phyloP scores from a whole-genome alignment of 306 rosid genomes.

The Leucaena leucocephala region DNA sequence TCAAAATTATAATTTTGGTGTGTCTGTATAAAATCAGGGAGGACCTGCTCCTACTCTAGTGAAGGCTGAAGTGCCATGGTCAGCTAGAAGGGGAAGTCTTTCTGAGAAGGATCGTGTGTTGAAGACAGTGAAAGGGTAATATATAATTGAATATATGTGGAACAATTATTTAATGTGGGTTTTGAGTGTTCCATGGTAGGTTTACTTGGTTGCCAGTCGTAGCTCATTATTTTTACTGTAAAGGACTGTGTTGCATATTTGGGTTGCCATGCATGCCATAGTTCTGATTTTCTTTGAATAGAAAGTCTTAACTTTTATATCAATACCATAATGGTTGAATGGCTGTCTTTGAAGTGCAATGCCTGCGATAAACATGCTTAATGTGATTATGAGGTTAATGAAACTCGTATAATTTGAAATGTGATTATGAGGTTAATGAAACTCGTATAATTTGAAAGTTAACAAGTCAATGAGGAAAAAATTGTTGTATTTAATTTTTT shows the following conservation, averaged over 20 bases:
- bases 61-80: conserved; percentile 97
- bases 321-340: neutral
- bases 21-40: conserved; percentile 54
- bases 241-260: neutral
- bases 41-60: conserved; percentile 73
- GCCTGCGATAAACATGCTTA: neutral
- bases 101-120: conserved; percentile 91
- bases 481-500: neutral
- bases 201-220: neutral
- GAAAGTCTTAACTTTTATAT: neutral
- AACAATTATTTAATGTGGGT: neutral
- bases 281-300: neutral
- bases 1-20: conserved; percentile 15
- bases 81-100: conserved; percentile 78
- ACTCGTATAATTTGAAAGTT: neutral
- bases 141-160: neutral
- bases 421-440: conserved; percentile 15
- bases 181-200: neutral
- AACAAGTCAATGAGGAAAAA: neutral
- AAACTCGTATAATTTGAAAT: no score
- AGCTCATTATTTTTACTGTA: neutral
- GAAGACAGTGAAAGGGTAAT: conserved; percentile 95
- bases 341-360: neutral
- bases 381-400: conserved; percentile 11
- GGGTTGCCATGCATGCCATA: neutral